phyloP scores from a whole-genome alignment of 2,329 filamentous ascomycete species.

The Monilinia polystroma region DNA sequence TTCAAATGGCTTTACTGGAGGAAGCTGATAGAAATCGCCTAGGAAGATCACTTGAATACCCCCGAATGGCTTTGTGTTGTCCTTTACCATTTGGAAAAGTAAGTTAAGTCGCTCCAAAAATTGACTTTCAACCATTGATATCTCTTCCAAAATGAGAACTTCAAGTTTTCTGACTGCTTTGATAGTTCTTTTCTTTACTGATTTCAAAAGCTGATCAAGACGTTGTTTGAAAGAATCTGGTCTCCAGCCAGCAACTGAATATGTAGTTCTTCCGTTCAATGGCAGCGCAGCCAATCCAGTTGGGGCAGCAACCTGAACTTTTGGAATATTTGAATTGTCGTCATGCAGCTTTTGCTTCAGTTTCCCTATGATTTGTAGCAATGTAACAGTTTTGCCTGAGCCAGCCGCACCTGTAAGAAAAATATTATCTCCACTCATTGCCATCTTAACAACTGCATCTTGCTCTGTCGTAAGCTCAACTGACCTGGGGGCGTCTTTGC shows the following conservation, averaged over 20 bases:
- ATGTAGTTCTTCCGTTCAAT: conserved; percentile 33
- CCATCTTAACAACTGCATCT: conserved; percentile 32
- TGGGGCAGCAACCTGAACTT: conserved; percentile 34
- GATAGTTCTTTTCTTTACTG: conserved; percentile 8
- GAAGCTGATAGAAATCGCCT: conserved; percentile 38
- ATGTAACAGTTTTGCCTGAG: conserved; percentile 34
- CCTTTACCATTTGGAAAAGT: conserved; percentile 28
- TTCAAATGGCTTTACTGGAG: conserved; percentile 37
- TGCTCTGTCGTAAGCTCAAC: conserved; percentile 33
- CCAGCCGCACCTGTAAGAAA: conserved; percentile 39
- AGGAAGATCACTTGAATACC: conserved; percentile 37
- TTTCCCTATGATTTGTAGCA: conserved; percentile 30
- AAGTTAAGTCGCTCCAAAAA: conserved; percentile 34
- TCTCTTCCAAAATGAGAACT: conserved; percentile 36
- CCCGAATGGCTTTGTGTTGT: conserved; percentile 29
- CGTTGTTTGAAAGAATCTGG: conserved; percentile 31
- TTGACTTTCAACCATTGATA: conserved; percentile 38
- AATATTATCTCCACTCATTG: conserved; percentile 34
- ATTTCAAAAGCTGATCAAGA: conserved; percentile 22
- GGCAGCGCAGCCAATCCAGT: conserved; percentile 37
- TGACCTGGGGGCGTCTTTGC: not conserved
- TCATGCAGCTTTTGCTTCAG: not conserved
- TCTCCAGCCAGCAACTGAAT: conserved; percentile 36
- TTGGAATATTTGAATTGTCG: not conserved
- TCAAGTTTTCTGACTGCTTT: conserved; percentile 23